Evolutionary conservation across 768 basidiomycete genomes (phyloP).

Genomic region (Russula brevipes): DNA sequence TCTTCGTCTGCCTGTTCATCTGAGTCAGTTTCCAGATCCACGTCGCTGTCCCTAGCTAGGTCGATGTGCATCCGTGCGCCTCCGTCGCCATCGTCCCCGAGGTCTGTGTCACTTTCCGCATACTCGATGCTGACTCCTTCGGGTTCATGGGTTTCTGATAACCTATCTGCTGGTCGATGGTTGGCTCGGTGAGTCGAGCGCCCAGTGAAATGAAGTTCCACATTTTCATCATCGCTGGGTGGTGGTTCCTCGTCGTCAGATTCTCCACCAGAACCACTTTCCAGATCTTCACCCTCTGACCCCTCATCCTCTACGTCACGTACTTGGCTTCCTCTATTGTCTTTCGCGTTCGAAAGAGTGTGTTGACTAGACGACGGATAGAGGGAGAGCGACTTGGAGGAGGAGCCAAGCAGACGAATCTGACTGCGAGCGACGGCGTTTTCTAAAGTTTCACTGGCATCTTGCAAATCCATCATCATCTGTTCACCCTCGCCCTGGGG

Average conservation of each 20-base stretch:
- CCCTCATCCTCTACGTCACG: constrained; percentile 30
- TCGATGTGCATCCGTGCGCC: constrained; percentile 35
- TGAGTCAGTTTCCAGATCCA: constrained; percentile 45
- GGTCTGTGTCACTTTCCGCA: constrained; percentile 76
- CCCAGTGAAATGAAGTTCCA: constrained; percentile 14
- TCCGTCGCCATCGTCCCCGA: constrained; percentile 48
- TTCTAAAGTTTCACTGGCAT: constrained; percentile 73
- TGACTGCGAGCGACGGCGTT: constrained; percentile 76
- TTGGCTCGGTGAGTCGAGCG: constrained; percentile 23
- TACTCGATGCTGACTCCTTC: constrained; percentile 51
- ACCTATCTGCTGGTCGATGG: constrained; percentile 15
- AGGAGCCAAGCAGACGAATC: constrained; percentile 79
- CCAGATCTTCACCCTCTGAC: constrained; percentile 30
- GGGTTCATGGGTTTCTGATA: constrained; percentile 34
- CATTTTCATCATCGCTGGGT: constrained; percentile 28
- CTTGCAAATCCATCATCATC: constrained; percentile 98
- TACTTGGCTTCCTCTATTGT: constrained; percentile 29
- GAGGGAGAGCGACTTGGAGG: constrained; percentile 61
- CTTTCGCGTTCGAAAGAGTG: constrained; percentile 24
- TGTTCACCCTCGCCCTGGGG: constrained; percentile 90
- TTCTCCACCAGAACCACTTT: constrained; percentile 28
- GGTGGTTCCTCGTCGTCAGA: constrained; percentile 28
- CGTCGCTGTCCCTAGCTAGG: constrained; percentile 48
- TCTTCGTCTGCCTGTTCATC: constrained; percentile 44
- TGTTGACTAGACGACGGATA: constrained; percentile 29